These are phyloP conservation scores for Priceomyces medius DNA, from an alignment of 805 yeast genomes.

Conservation along the genomic window DNA sequence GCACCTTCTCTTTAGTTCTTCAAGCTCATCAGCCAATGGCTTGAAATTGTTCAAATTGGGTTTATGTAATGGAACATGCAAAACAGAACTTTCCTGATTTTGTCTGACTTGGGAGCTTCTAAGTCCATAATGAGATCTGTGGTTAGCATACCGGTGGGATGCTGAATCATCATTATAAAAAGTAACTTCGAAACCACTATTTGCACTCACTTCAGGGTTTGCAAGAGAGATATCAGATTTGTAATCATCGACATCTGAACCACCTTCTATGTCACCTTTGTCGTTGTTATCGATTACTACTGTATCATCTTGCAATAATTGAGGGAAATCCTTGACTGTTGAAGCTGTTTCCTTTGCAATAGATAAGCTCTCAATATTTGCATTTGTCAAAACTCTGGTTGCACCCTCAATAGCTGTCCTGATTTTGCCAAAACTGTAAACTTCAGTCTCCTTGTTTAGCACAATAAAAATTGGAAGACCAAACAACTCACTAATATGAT, in stretches of 20 bases:
- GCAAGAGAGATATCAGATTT: conserved; percentile 53
- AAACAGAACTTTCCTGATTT: conserved; percentile 21
- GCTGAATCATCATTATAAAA: conserved; percentile 31
- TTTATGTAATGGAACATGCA: conserved; percentile 49
- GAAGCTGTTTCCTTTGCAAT: conserved; percentile 11
- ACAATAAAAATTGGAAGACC: conserved; percentile 78
- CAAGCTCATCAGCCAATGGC: conserved; percentile 25
- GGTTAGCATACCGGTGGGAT: conserved; percentile 5
- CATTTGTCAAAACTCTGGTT: conserved; percentile 22
- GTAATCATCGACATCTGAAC: conserved; percentile 32
- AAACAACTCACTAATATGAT: conserved; percentile 49
- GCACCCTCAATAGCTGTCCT: conserved; percentile 53
- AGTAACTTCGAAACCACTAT: conserved; percentile 49
- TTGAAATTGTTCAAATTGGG: conserved; percentile 43
- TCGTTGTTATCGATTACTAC: conserved; percentile 15
- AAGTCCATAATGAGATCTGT: conserved; percentile 1
- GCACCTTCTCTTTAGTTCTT: conserved; percentile 26
- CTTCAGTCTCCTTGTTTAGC: conserved; percentile 48
- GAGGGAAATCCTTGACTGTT: conserved; percentile 34
- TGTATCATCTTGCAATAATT: conserved; percentile 21
- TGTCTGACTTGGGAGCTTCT: conserved; percentile 7
- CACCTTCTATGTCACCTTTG: conserved; percentile 1
- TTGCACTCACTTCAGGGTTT: conserved; percentile 50
- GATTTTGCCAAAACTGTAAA: conserved; percentile 55
- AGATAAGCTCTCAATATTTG: conserved; percentile 16